Percentiles rank a stretch among this genome's conserved stretches.
Evolutionary conservation across 441 rosid species (phyloP).

Genomic region (Pelargonium cotyledonis): DNA sequence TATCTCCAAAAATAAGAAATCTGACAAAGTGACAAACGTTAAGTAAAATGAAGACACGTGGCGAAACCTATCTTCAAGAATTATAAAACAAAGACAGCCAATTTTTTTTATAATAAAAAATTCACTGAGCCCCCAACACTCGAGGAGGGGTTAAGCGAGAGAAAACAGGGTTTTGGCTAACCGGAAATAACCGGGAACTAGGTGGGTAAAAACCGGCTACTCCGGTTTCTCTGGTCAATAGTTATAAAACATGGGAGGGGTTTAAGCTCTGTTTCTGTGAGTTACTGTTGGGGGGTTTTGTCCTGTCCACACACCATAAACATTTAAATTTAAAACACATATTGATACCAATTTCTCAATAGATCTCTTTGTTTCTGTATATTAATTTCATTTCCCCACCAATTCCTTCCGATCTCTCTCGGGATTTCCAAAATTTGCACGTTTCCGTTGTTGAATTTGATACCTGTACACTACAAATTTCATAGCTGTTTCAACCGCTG

Average conservation of each 20-base stretch:
- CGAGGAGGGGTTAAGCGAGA: not conserved
- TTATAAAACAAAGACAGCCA: not conserved
- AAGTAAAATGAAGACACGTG: not conserved
- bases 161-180: not conserved
- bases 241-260: not conserved
- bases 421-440: not conserved
- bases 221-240: not conserved
- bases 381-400: not conserved
- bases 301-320: not conserved
- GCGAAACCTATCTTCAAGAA: not conserved
- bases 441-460: not conserved
- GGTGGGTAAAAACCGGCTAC: not conserved
- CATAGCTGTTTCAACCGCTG: not conserved
- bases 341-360: not conserved
- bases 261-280: not conserved
- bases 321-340: not conserved
- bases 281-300: constrained; percentile 2
- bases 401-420: not conserved
- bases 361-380: constrained; percentile 4
- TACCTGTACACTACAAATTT: not conserved
- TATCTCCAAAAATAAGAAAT: not conserved
- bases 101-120: not conserved
- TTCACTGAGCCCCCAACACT: not conserved
- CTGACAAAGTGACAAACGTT: not conserved
- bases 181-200: not conserved